These are phyloP conservation scores for Chlamydomonas sphaeroides DNA, from an alignment of 139 green algal genomes.

Conservation along the genomic window DNA sequence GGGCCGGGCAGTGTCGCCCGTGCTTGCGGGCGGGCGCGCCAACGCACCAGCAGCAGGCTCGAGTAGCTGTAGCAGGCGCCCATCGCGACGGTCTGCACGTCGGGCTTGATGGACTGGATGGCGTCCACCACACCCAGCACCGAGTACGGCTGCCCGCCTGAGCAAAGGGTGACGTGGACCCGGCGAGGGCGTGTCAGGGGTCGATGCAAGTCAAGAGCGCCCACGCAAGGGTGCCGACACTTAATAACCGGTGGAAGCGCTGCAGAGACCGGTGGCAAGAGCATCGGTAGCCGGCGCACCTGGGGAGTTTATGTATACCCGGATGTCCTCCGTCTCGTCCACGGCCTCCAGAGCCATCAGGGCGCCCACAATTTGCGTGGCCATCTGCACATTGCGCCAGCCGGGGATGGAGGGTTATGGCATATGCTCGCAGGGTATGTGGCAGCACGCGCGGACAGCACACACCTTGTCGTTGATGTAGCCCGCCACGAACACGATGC, in stretches of 20 bases:
- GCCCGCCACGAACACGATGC: constrained; percentile 90
- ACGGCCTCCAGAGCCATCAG: constrained; percentile 91
- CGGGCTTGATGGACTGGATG: constrained; percentile 80
- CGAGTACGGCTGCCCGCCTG: constrained; percentile 84
- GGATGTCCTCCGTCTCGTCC: constrained; percentile 87
- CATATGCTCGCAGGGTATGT: too few relatives aligned
- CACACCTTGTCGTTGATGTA: constrained; percentile 91
- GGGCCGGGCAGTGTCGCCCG: too few relatives aligned
- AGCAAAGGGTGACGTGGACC: background rate
- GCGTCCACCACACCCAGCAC: constrained; percentile 90
- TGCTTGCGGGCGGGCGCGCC: too few relatives aligned
- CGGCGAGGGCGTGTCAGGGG: too few relatives aligned
- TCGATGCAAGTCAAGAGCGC: too few relatives aligned
- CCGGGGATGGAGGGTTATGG: too few relatives aligned
- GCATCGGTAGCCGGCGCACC: too few relatives aligned
- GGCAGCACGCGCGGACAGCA: too few relatives aligned
- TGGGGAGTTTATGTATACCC: constrained; percentile 96
- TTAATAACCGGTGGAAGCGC: too few relatives aligned
- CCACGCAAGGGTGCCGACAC: too few relatives aligned
- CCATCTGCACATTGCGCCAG: constrained; percentile 75
- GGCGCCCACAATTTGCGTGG: constrained; percentile 84
- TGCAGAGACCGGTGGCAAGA: too few relatives aligned
- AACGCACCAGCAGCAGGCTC: constrained; percentile 76
- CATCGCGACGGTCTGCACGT: constrained; percentile 85
- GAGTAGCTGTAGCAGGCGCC: constrained; percentile 81